Base-by-base conservation (phyloP, 768 basidiomycete genomes). In the Phanerochaete sordida region DNA sequence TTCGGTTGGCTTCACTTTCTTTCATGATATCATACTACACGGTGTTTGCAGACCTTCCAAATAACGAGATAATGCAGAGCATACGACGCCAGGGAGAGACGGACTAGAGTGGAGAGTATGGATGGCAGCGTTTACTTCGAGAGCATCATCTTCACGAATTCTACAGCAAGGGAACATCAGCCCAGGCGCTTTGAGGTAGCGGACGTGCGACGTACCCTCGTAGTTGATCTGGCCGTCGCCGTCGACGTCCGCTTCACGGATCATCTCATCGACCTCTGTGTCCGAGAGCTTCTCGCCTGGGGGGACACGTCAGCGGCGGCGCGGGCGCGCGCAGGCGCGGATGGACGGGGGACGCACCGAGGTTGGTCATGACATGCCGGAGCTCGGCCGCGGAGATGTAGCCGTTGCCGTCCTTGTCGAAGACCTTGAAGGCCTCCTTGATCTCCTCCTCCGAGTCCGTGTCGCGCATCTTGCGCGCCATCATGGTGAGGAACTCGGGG, bases 391-490 rank as follows among this genome's bases (percentile, higher is more conserved):
- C 85, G 35, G 82, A 88, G 75, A 98, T 97, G 69, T 80, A 90
- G 19, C 95, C 95, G 68, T 93, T 95, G 13, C 91, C 91, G 69
- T 98, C 93, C 84, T 93, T 95, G 76, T 98, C 95, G 68, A 97
- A 97, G 57, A 94, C 93, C 75, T 90, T 91, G 85, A 98, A 98
- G 26, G 96, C 96, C 79, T 95, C 92, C 73, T 85, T 87, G 75
- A 98, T 91, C 77, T 97, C 95, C 74, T 95, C 94, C 75, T 97
- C 93, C 66, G 84, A 84, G 71, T 95, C 94, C 24, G 90, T 91
- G 72, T 95, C 91, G 71, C 87, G 86, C 90, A 93, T 93, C 78
- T 91, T 91, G 66, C 90, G 80, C 61, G 87, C 87, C 87, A 88
- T 89, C 87, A 89, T 87, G 47, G 86, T 87, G 63, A 90, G 78